Conservation (phyloP, 140 eudicot genomes). For the Senecio squalidus region DNA sequence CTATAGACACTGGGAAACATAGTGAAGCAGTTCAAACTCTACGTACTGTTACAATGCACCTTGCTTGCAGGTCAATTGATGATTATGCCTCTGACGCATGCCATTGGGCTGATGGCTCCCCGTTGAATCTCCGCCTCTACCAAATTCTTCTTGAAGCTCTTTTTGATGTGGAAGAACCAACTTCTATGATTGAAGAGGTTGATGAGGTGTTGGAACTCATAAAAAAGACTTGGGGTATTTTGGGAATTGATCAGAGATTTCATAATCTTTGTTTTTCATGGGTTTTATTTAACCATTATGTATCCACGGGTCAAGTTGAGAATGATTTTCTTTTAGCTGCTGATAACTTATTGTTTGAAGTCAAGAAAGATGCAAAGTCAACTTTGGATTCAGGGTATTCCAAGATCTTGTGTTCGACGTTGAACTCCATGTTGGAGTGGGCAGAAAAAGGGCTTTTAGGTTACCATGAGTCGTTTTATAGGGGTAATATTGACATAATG, state of each 20-base stretch:
- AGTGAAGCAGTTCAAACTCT: slow-evolving; percentile 62
- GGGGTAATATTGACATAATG: slow-evolving; percentile 67
- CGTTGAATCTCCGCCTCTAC: slow-evolving; percentile 69
- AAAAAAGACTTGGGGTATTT: slow-evolving; percentile 79
- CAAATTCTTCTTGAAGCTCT: slow-evolving; percentile 73
- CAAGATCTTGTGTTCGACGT: slow-evolving; percentile 50
- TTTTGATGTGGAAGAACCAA: slow-evolving; percentile 69
- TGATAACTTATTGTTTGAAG: slow-evolving; percentile 50
- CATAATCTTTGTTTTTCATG: slow-evolving; percentile 79
- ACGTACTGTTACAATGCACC: slow-evolving; percentile 39
- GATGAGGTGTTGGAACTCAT: slow-evolving; percentile 80
- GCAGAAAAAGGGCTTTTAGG: slow-evolving; percentile 58
- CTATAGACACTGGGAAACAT: slow-evolving; percentile 72
- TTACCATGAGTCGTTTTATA: slow-evolving; percentile 68
- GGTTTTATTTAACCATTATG: slow-evolving; percentile 67
- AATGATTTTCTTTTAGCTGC: slow-evolving; percentile 82
- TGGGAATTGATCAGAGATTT: slow-evolving; percentile 59
- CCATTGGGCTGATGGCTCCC: slow-evolving; percentile 97
- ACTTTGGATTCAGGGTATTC: slow-evolving; percentile 50
- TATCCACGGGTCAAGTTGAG: slow-evolving; percentile 66
- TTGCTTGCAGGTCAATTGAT: slow-evolving; percentile 68
- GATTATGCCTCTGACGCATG: slow-evolving; percentile 53
- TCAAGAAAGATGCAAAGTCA: slow-evolving; percentile 62
- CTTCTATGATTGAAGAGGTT: slow-evolving; percentile 74
- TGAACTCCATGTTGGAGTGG: slow-evolving; percentile 66